Evolutionary conservation across 257 asterid species (phyloP).

Genomic region (Plantago elongata): DNA sequence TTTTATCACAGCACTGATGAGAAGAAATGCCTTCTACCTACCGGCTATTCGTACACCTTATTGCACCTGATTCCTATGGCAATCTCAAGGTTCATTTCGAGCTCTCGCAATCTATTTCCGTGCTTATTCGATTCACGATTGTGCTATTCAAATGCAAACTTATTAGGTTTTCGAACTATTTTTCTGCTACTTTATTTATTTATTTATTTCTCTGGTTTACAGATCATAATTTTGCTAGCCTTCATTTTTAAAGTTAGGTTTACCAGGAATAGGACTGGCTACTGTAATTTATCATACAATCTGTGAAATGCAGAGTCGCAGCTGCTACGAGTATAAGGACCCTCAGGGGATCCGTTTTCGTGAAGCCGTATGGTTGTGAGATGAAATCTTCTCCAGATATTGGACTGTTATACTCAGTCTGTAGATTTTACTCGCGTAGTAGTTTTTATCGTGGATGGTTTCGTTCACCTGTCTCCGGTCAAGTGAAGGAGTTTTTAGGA

Average conservation of each 20-base stretch:
- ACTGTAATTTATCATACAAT: slow-evolving; percentile 4
- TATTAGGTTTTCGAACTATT: neutral
- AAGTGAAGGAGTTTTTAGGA: slow-evolving; percentile 37
- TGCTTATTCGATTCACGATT: neutral
- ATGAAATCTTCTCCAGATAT: slow-evolving; percentile 25
- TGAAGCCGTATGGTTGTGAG: slow-evolving; percentile 28
- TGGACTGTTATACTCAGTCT: slow-evolving; percentile 26
- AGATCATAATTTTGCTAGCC: neutral
- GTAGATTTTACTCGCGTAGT: slow-evolving; percentile 32
- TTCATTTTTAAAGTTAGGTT: neutral
- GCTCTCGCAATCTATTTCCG: neutral
- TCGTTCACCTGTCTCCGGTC: slow-evolving; percentile 32
- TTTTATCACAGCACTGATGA: too few species aligned
- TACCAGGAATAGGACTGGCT: neutral
- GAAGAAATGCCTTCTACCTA: too few species aligned
- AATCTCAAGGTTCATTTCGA: slow-evolving; percentile 37
- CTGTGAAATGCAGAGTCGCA: slow-evolving; percentile 35
- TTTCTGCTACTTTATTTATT: neutral
- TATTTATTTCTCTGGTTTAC: neutral
- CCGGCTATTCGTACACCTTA: too few species aligned
- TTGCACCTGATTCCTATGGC: slow-evolving; percentile 47
- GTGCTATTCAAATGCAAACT: neutral
- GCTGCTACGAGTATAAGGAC: slow-evolving; percentile 43
- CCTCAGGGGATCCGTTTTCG: slow-evolving; percentile 32
- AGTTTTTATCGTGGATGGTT: slow-evolving; percentile 33